Evolutionary conservation across 192 early-diverging fungal genomes (phyloP).

Genomic region (Ambispora gerdemannii): DNA sequence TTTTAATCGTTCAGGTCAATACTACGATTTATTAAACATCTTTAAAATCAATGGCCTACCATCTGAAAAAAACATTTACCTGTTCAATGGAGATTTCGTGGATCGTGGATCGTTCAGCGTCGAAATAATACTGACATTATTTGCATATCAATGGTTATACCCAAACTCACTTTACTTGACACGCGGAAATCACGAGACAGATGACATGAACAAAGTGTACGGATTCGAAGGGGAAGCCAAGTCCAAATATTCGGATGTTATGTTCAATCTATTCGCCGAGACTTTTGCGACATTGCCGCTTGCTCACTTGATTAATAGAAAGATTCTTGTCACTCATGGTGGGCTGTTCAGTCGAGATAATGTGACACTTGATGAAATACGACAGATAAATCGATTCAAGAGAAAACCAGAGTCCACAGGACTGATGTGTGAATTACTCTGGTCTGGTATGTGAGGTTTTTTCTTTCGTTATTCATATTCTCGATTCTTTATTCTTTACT

Average conservation of each 20-base stretch:
- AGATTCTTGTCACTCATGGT: slow-evolving; percentile 96
- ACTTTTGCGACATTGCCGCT: slow-evolving; percentile 93
- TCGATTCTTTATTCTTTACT: background rate
- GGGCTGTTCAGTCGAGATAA: slow-evolving; percentile 89
- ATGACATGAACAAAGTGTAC: slow-evolving; percentile 99
- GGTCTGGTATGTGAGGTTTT: slow-evolving; percentile 56
- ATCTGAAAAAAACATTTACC: slow-evolving; percentile 74
- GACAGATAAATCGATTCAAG: slow-evolving; percentile 85
- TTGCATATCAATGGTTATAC: slow-evolving; percentile 87
- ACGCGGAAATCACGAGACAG: slow-evolving; percentile 97
- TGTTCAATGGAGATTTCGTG: slow-evolving; percentile 99
- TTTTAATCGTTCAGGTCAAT: slow-evolving; percentile 76
- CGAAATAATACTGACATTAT: slow-evolving; percentile 91
- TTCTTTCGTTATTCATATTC: background rate
- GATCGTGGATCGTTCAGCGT: slow-evolving; percentile 97
- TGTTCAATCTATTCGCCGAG: slow-evolving; percentile 94
- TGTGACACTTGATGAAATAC: slow-evolving; percentile 89
- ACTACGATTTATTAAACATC: slow-evolving; percentile 95
- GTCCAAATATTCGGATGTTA: slow-evolving; percentile 86
- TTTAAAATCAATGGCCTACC: slow-evolving; percentile 92
- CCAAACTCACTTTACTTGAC: slow-evolving; percentile 81
- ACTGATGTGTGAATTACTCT: slow-evolving; percentile 93
- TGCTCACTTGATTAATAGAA: slow-evolving; percentile 84
- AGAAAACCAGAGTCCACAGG: slow-evolving; percentile 61
- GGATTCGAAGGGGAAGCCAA: slow-evolving; percentile 98